Percentiles rank a stretch among this genome's conserved stretches.
Evolutionary conservation across 2,329 filamentous ascomycete species (phyloP).

Genomic region (Balansia obtecta): DNA sequence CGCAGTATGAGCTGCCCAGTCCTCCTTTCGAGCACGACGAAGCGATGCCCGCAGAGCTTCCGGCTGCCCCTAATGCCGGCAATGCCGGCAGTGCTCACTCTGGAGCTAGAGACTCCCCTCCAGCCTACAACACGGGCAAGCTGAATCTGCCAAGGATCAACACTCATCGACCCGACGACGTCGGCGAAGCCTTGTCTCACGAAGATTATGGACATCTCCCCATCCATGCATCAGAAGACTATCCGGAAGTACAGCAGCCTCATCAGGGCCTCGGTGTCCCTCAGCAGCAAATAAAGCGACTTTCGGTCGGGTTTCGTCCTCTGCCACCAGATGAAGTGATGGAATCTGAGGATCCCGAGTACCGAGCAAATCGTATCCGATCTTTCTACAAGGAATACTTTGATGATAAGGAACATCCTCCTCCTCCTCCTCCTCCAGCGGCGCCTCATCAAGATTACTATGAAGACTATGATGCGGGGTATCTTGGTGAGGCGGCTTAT

Average conservation of each 20-base stretch:
- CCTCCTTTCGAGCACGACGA: conserved; percentile 8
- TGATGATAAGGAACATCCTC: conserved; percentile 56
- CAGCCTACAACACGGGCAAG: conserved; percentile 21
- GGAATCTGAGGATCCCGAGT: conserved; percentile 78
- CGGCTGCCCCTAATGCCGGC: conserved; percentile 7
- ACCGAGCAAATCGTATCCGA: conserved; percentile 87
- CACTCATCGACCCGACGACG: conserved; percentile 11
- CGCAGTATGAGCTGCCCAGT: conserved; percentile 13
- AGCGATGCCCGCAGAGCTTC: conserved; percentile 8
- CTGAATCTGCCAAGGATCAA: conserved; percentile 21
- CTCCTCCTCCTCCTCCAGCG: conserved; percentile 22
- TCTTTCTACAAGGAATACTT: conserved; percentile 99
- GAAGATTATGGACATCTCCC: conserved; percentile 12
- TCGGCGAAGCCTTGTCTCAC: conserved; percentile 4
- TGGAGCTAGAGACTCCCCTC: conserved; percentile 11
- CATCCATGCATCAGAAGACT: conserved; percentile 17
- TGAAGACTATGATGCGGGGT: conserved; percentile 63
- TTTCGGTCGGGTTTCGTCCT: conserved; percentile 68
- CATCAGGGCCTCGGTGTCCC: conserved; percentile 38
- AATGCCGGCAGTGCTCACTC: conserved; percentile 10
- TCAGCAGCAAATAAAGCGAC: conserved; percentile 39
- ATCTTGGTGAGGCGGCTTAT: conserved; percentile 53
- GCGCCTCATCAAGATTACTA: conserved; percentile 43
- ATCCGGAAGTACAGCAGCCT: conserved; percentile 22
- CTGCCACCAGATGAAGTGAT: conserved; percentile 73